Evolutionary conservation across 2,329 filamentous ascomycete genomes (phyloP).

Genomic region (Aspergillus tamarii): DNA sequence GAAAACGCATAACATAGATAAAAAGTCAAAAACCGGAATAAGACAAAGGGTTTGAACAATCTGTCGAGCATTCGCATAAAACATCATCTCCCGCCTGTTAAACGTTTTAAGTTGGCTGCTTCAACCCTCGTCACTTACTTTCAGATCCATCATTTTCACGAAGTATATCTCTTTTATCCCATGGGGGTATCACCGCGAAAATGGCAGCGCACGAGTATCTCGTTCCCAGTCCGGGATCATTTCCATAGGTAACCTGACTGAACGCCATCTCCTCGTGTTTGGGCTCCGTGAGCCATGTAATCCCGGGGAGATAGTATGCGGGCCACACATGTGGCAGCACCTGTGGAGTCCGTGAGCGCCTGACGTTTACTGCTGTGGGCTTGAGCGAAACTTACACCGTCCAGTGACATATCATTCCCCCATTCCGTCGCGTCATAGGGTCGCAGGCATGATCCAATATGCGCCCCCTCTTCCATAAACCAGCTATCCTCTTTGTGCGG

Average conservation of each 20-base stretch:
- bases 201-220: constrained; percentile 30
- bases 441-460: background rate
- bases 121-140: background rate
- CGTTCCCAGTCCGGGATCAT: constrained; percentile 19
- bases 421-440: background rate
- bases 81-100: too few species aligned
- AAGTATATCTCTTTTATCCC: background rate
- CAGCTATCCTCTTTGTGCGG: background rate
- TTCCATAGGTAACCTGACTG: constrained; percentile 25
- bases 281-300: constrained; percentile 28
- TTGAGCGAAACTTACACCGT: background rate
- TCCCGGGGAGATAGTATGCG: constrained; percentile 10
- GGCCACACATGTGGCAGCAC: constrained; percentile 14
- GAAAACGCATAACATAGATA: too few species aligned
- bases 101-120: background rate
- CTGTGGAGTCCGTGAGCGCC: constrained; percentile 2
- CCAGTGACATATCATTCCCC: background rate
- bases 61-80: too few species aligned
- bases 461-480: background rate
- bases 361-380: background rate
- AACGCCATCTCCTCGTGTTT: constrained; percentile 28
- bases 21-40: too few species aligned
- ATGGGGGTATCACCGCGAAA: constrained; percentile 28
- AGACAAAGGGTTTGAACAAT: too few species aligned
- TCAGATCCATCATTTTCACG: background rate